Evolutionary conservation across 2,329 filamentous ascomycete genomes (phyloP).

Genomic region (Lecanicillium sp.): DNA sequence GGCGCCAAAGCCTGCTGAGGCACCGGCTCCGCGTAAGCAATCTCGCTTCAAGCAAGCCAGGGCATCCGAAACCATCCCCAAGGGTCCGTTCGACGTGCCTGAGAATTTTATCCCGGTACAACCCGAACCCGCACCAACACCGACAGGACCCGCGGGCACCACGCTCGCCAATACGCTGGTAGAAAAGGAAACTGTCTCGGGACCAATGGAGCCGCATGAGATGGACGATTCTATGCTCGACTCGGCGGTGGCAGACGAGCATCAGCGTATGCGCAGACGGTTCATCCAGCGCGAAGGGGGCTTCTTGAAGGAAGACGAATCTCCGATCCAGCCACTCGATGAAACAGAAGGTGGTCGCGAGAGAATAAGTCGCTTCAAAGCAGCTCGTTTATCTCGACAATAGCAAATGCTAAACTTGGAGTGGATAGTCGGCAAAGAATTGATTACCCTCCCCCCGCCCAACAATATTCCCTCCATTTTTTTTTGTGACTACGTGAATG

Average conservation of each 20-base stretch:
- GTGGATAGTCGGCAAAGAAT: no score
- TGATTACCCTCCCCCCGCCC: no score
- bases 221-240: slow-evolving; percentile 63
- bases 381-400: slow-evolving; percentile 53
- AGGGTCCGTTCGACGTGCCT: slow-evolving; percentile 38
- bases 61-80: slow-evolving; percentile 17
- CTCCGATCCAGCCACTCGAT: slow-evolving; percentile 58
- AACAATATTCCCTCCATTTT: neutral
- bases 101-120: slow-evolving; percentile 26
- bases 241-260: slow-evolving; percentile 73
- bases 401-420: slow-evolving; percentile 20
- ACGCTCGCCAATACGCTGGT: slow-evolving; percentile 54
- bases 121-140: slow-evolving; percentile 28
- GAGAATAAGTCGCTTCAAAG: slow-evolving; percentile 66
- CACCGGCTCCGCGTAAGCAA: slow-evolving; percentile 23
- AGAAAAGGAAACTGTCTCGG: slow-evolving; percentile 38
- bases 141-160: slow-evolving; percentile 41
- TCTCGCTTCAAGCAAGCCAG: slow-evolving; percentile 46
- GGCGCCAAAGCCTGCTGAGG: slow-evolving; percentile 11
- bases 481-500: slow-evolving; percentile 12
- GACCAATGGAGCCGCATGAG: slow-evolving; percentile 45
- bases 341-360: slow-evolving; percentile 56
- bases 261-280: slow-evolving; percentile 73
- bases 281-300: slow-evolving; percentile 80
- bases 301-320: slow-evolving; percentile 65